Conservation (phyloP, 2,329 filamentous ascomycete species). For the Leptographium galeiforme region DNA sequence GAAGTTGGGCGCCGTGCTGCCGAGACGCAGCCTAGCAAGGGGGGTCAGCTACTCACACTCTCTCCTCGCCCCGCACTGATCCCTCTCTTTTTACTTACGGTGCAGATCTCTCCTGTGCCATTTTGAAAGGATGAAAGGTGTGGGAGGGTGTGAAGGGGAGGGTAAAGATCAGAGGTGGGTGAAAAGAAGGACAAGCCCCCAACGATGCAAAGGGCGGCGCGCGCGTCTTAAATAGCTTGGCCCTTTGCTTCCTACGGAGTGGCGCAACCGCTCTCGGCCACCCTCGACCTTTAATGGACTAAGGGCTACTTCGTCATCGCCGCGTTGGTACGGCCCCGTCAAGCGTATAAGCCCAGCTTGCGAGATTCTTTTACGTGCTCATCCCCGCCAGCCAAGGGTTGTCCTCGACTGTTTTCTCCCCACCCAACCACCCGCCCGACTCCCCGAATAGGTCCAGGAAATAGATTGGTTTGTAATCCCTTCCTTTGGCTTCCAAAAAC, state of each 20-base stretch:
- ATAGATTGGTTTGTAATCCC: no score
- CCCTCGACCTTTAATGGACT: no score
- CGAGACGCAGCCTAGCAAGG: slow-evolving; percentile 43
- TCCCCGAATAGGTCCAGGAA: no score
- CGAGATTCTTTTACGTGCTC: no score
- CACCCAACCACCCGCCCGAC: no score
- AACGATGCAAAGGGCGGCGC: neutral
- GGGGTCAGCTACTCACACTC: slow-evolving; percentile 1
- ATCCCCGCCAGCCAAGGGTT: no score
- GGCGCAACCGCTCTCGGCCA: neutral
- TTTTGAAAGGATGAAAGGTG: slow-evolving; percentile 12
- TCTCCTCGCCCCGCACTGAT: neutral
- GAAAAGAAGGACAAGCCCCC: neutral
- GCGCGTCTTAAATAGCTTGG: neutral
- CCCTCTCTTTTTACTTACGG: slow-evolving; percentile 17
- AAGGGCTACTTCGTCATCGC: no score
- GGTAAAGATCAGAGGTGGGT: neutral
- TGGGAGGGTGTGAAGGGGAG: neutral
- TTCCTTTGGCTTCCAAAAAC: no score
- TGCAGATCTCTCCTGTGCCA: slow-evolving; percentile 20
- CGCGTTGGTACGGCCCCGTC: no score
- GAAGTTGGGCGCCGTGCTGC: slow-evolving; percentile 65
- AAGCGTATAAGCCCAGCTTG: no score
- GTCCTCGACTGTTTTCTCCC: no score
- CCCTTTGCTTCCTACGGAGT: neutral